Base-by-base conservation (phyloP, 164 flowering plant species). In the Litsea cubeba region DNA sequence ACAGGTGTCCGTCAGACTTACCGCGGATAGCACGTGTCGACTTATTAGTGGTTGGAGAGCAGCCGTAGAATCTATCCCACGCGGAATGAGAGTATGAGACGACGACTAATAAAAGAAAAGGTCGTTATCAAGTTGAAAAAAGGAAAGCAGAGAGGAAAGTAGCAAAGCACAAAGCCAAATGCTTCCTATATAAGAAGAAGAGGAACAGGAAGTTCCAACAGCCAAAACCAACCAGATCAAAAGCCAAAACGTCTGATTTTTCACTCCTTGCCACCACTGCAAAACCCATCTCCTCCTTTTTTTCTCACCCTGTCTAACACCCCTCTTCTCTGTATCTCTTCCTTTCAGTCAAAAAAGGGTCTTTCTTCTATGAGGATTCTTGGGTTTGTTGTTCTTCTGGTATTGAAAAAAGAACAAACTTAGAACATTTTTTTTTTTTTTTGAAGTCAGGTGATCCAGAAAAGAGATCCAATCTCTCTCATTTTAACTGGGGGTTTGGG, bases 271-370 rank as follows among this genome's bases (percentile, higher is more conserved):
- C 40, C 7, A 11, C 54, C 12, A 54, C 70, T 66, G 32, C 69
- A 25, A 28, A 11, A 66, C 20, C 28, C 69, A 3, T 54, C 69
- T 66, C 68, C 71, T 50, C 30, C 76, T 54, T 72, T 30, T 5
- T 30, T 3, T 70, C 30, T 74, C 75, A 71, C 77, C 57, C 50
- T 62, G 75, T 66, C 76, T 80, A 50, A 69, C 10, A 72, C 58
- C 87, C 92, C 88, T 83, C 87, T 88, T 86, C 94, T 87, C 77
- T 84, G 83, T 76, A 80, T 87, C 90, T 92, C 89, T 79, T 90
- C 86, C 92, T 88, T 87, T 87, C 81, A 67, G 6, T 30, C 35
- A 7, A 8, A 7, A 40, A 40, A 7, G 46, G 46, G 46, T 40
- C 11, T 87, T 88, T 84, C 82, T 79, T 14, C 72, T 17, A 23